A percentile compares a stretch with the other conserved stretches of the same genome.
phyloP scores from a whole-genome alignment of 176 grass and related monocot species.

The Chrysopogon serrulatus region DNA sequence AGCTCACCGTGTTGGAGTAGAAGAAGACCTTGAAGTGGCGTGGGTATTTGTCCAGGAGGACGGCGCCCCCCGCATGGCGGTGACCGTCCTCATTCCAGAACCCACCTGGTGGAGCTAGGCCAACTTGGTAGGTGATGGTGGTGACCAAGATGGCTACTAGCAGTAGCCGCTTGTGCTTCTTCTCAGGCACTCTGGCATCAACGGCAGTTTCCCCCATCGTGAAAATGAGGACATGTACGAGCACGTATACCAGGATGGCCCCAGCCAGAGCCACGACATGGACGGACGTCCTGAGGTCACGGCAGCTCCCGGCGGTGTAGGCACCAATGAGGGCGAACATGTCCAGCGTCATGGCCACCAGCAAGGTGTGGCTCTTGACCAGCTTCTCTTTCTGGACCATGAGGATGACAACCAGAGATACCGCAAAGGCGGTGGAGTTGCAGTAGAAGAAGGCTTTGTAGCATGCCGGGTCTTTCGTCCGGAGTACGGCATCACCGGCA shows the following conservation, averaged over 20 bases:
- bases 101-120: background rate
- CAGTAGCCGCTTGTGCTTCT: background rate
- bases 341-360: too few species aligned
- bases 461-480: background rate
- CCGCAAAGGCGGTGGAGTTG: too few species aligned
- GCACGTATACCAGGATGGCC: background rate
- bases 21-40: background rate
- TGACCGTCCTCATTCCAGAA: background rate
- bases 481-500: background rate
- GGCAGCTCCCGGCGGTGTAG: background rate
- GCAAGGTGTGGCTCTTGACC: too few species aligned
- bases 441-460: constrained; percentile 29
- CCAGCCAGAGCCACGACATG: background rate
- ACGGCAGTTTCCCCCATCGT: too few species aligned
- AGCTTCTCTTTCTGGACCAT: too few species aligned
- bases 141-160: background rate
- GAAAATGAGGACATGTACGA: background rate
- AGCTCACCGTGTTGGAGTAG: constrained; percentile 11
- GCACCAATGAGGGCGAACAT: constrained; percentile 20
- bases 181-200: background rate
- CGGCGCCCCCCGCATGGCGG: background rate
- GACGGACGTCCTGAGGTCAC: background rate
- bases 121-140: constrained; percentile 8
- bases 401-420: too few species aligned
- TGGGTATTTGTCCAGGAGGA: background rate